Conservation (phyloP, 495 filamentous ascomycete species). For the Chaetomium tenue region DNA sequence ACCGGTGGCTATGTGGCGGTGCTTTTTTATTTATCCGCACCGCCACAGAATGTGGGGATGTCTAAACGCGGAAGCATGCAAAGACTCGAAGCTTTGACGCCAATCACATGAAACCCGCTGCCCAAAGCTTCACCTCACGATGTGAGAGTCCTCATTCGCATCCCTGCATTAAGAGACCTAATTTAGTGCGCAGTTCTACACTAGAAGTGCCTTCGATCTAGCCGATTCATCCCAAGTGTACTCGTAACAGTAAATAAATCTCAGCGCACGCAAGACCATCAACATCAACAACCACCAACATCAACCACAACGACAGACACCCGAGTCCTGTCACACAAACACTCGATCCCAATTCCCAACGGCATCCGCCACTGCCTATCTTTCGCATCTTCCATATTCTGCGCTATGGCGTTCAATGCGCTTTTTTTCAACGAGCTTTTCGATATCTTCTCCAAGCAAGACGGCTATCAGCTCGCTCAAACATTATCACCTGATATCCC, state of each 20-base stretch:
- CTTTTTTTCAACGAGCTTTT: conserved; percentile 55
- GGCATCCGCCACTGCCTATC: background rate
- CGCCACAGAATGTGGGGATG: conserved; percentile 17
- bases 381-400: background rate
- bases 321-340: background rate
- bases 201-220: background rate
- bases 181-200: background rate
- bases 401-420: conserved; percentile 53
- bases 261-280: background rate
- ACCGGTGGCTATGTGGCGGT: conserved; percentile 26
- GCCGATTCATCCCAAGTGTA: background rate
- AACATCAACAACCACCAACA: background rate
- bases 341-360: background rate
- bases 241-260: background rate
- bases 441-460: conserved; percentile 51
- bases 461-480: conserved; percentile 65
- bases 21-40: background rate
- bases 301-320: background rate
- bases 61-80: background rate
- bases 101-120: background rate
- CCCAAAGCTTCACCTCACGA: background rate
- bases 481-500: conserved; percentile 67
- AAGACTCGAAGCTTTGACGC: background rate
- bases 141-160: background rate
- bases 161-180: conserved; percentile 5